Percentiles rank a stretch among this genome's conserved stretches.
phyloP scores from a whole-genome alignment of 2,329 filamentous ascomycete species.

The Drechmeria coniospora region DNA sequence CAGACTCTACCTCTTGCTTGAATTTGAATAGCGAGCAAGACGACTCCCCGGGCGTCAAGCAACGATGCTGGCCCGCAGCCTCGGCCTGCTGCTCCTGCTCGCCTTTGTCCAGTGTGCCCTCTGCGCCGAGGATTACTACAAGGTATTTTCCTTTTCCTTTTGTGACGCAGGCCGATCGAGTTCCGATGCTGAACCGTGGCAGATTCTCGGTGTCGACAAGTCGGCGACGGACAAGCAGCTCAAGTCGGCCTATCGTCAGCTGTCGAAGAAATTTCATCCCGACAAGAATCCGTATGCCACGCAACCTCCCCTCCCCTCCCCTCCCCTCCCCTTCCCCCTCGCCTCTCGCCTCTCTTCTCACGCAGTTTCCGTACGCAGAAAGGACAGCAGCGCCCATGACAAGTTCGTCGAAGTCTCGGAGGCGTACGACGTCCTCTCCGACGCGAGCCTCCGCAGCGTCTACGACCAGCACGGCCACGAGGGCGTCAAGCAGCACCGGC shows the following conservation, averaged over 20 bases:
- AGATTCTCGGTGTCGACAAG: constrained; percentile 69
- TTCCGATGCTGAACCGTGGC: constrained; percentile 1
- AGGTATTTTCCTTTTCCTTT: constrained; percentile 34
- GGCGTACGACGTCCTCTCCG: constrained; percentile 83
- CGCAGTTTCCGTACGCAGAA: constrained; percentile 30
- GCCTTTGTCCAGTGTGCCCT: constrained; percentile 37
- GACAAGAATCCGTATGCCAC: constrained; percentile 85
- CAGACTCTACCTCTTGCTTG: too few relatives aligned
- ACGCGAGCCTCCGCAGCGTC: constrained; percentile 64
- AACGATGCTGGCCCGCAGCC: constrained; percentile 37
- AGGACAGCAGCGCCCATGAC: constrained; percentile 63
- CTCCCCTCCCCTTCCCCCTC: neutral
- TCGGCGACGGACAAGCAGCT: constrained; percentile 74
- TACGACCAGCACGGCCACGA: constrained; percentile 94
- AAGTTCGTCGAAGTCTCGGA: constrained; percentile 92
- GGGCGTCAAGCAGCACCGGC: constrained; percentile 69
- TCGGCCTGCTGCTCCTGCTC: constrained; percentile 35
- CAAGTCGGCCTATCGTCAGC: constrained; percentile 79
- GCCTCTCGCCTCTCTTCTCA: neutral
- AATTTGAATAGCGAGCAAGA: too few relatives aligned
- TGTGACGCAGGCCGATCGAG: neutral
- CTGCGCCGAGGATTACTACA: constrained; percentile 64
- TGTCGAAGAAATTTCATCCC: constrained; percentile 93
- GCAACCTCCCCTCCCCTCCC: neutral
- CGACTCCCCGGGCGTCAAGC: constrained; percentile 1